Evolutionary conservation across 164 flowering plant species (phyloP).

Genomic region (Cinnamomum micranthum): DNA sequence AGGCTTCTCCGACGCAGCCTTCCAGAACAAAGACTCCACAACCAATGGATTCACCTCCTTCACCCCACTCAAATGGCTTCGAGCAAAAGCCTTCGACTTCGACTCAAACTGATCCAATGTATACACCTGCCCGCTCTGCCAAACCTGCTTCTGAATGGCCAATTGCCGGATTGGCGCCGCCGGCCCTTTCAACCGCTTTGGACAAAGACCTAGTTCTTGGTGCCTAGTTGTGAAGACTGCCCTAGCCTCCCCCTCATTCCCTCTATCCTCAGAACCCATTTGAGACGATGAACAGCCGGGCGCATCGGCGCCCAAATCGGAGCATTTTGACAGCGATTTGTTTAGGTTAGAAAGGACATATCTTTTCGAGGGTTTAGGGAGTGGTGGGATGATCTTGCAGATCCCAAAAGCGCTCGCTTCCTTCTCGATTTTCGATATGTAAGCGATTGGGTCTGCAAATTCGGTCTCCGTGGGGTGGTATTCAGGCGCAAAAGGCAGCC

Average conservation of each 20-base stretch:
- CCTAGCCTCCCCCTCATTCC: constrained; percentile 35
- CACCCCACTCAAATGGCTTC: constrained; percentile 41
- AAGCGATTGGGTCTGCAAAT: constrained; percentile 97
- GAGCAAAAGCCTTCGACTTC: constrained; percentile 76
- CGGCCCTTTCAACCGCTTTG: constrained; percentile 39
- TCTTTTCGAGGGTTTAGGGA: constrained; percentile 80
- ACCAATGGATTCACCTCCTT: constrained; percentile 70
- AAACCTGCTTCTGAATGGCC: constrained; percentile 68
- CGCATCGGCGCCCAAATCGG: constrained; percentile 48
- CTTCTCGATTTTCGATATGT: constrained; percentile 93
- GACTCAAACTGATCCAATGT: constrained; percentile 90
- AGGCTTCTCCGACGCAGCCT: constrained; percentile 76
- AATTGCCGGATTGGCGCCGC: constrained; percentile 16
- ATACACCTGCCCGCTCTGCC: constrained; percentile 95
- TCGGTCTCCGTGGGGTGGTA: constrained; percentile 88
- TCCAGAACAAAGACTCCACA: constrained; percentile 86
- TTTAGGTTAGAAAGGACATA: constrained; percentile 69
- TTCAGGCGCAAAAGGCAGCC: constrained; percentile 86
- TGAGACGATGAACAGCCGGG: constrained; percentile 12
- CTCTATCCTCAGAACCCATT: constrained; percentile 20
- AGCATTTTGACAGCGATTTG: constrained; percentile 59
- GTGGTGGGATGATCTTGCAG: constrained; percentile 92
- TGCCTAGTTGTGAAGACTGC: constrained; percentile 92
- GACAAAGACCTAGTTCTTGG: constrained; percentile 76
- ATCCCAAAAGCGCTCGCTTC: constrained; percentile 94